These are phyloP conservation scores for Entelexis paramagnoliae DNA, from an alignment of 1,139 yeast species.

Conservation along the genomic window DNA sequence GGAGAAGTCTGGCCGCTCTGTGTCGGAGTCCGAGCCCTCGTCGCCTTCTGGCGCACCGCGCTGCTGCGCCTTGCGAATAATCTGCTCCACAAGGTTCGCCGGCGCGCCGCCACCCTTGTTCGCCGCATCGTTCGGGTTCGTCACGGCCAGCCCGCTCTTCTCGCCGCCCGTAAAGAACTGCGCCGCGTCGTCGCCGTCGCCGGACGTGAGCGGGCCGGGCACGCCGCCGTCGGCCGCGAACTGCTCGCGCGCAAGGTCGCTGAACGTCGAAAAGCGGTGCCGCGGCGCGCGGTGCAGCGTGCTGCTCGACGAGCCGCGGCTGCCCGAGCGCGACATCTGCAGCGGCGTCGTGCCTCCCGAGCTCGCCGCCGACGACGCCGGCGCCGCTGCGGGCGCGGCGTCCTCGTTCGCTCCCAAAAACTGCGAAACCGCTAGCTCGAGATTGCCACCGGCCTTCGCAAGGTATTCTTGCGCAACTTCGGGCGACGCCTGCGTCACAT, in stretches of 20 bases:
- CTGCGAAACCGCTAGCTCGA: constrained; percentile 11
- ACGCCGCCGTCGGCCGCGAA: constrained; percentile 5
- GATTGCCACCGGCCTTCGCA: constrained; percentile 12
- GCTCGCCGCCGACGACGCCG: constrained; percentile 5
- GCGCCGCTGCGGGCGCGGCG: background rate
- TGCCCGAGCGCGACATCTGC: constrained; percentile 6
- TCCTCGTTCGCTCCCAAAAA: constrained; percentile 6
- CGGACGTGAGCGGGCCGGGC: constrained; percentile 3
- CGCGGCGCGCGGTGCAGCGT: constrained; percentile 14
- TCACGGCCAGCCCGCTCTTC: constrained; percentile 86
- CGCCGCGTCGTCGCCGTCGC: constrained; percentile 48
- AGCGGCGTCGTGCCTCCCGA: constrained; percentile 2
- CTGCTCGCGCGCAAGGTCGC: constrained; percentile 39
- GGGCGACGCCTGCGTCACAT: constrained; percentile 14
- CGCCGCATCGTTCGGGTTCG: constrained; percentile 55
- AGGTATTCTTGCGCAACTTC: constrained; percentile 14
- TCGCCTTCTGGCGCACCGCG: constrained; percentile 22
- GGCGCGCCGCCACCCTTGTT: constrained; percentile 2
- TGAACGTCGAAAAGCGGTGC: constrained; percentile 32
- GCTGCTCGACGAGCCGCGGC: constrained; percentile 31
- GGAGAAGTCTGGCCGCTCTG: constrained; percentile 21
- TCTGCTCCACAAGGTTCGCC: constrained; percentile 41
- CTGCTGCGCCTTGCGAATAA: constrained; percentile 48
- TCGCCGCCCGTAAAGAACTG: constrained; percentile 93
- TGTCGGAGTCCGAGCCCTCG: constrained; percentile 14